phyloP scores from a whole-genome alignment of 805 yeast species.

The Lipomyces oligophaga region DNA sequence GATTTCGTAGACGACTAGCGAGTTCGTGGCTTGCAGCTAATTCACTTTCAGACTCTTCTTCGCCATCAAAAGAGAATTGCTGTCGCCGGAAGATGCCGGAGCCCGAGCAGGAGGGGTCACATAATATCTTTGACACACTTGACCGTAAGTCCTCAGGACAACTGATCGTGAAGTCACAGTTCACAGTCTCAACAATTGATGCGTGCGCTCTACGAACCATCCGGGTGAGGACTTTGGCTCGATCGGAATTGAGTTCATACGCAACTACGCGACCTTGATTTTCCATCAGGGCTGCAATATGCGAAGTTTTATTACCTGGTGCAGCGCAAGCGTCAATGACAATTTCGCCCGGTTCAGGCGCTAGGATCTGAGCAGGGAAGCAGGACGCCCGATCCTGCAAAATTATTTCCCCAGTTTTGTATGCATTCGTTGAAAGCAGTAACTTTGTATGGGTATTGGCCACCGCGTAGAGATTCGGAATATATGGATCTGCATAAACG shows the following conservation, averaged over 20 bases:
- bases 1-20: constrained; percentile 57
- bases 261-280: constrained; percentile 53
- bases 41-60: constrained; percentile 33
- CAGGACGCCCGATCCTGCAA: constrained; percentile 97
- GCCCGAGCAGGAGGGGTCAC: constrained; percentile 98
- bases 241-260: constrained; percentile 75
- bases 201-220: constrained; percentile 83
- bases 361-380: constrained; percentile 83
- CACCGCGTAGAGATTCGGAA: constrained; percentile 77
- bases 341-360: constrained; percentile 55
- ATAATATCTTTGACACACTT: constrained; percentile 72
- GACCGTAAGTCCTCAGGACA: constrained; percentile 41
- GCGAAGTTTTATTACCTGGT: constrained; percentile 97
- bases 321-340: constrained; percentile 96
- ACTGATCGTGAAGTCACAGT: constrained; percentile 58
- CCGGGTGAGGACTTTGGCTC: constrained; percentile 64
- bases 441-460: constrained; percentile 60
- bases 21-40: constrained; percentile 29
- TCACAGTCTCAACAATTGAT: constrained; percentile 42
- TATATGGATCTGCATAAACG: constrained; percentile 66
- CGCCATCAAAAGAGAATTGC: constrained; percentile 19
- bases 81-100: constrained; percentile 95
- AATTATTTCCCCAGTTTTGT: constrained; percentile 71
- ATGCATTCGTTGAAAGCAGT: constrained; percentile 63
- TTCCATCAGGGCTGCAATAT: constrained; percentile 66